Evolutionary conservation across 2,329 filamentous ascomycete genomes (phyloP), one percentile per base, ranked within the genome.

Genomic region (Tolypocladium tropicale): DNA sequence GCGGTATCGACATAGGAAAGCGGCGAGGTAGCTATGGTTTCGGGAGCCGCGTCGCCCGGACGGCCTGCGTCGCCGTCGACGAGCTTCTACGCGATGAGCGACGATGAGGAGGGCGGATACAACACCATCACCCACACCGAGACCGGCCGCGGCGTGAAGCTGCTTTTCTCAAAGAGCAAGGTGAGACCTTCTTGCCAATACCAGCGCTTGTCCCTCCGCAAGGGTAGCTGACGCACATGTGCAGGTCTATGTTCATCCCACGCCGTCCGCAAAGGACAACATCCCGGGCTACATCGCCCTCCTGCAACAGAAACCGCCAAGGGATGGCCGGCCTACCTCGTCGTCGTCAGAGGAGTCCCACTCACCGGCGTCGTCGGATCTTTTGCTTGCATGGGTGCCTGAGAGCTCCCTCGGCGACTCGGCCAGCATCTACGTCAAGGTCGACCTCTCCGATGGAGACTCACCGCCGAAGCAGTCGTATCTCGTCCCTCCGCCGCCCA

Each of bases 81-180:
- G 36, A 62, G 60, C 54, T 61, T 56, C 48, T 59, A 62, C 77
- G 93, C 93, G 67, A 79, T 97, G 79, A 96, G 90, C 72, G 95
- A 99, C 76, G 91, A 96, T 67, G 92, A 96, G 61, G 94, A 97
- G 73, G 89, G 88, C 63, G 94, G 89, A 49, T 99, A 99, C 75
- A 89, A 95, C 70, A 97, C 91, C 21, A 90, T 99, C 66, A 88
- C 90, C 5, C 89, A 95, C 67, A 82, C 84, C 4, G 83, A 82
- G 62, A 84, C 84, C 2, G 88, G 89, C 0, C 83, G 83, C 61
- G 94, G 93, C 2, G 94, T 99, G 50, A 99, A 97, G 74, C 78
- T 99, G 34, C 78, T 99, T 16, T 96, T 88, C 66, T 93, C 91
- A 23, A 99, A 99, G 76, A 96, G 91, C 86, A 99, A 97, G 80